Evolutionary conservation across 306 rosid species (phyloP).

Genomic region (Carpinus fangiana): DNA sequence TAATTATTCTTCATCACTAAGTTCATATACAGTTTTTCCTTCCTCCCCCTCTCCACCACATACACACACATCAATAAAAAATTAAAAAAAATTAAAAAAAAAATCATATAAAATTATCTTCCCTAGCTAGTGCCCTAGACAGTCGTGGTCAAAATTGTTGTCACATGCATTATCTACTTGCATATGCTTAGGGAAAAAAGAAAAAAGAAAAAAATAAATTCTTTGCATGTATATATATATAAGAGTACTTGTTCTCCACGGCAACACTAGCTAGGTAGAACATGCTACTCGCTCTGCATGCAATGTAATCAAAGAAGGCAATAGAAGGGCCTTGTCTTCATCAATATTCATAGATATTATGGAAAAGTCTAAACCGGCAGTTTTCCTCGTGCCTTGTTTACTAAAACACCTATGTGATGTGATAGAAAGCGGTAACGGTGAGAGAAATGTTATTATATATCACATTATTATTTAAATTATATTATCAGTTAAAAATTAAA

Average conservation of each 20-base stretch:
- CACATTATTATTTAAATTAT: too few relatives aligned
- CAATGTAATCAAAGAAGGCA: background rate
- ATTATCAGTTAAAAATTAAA: background rate
- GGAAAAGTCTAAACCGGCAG: background rate
- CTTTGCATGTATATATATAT: background rate
- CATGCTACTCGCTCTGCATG: background rate
- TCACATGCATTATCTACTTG: too few relatives aligned
- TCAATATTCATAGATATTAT: background rate
- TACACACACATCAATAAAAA: too few relatives aligned
- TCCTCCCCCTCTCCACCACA: too few relatives aligned
- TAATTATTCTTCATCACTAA: too few relatives aligned
- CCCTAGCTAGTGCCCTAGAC: too few relatives aligned
- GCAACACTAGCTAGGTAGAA: background rate
- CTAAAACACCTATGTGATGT: background rate
- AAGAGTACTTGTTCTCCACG: background rate
- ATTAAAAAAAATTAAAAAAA: too few relatives aligned
- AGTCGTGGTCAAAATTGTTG: too few relatives aligned
- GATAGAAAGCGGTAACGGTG: background rate
- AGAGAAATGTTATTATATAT: too few relatives aligned
- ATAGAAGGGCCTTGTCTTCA: background rate
- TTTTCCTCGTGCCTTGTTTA: background rate
- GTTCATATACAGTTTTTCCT: too few relatives aligned
- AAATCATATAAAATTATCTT: too few relatives aligned
- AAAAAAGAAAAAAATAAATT: background rate
- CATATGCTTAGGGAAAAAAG: too few relatives aligned